Conservation (phyloP, 495 filamentous ascomycete genomes). For the Cercophora newfieldiana region DNA sequence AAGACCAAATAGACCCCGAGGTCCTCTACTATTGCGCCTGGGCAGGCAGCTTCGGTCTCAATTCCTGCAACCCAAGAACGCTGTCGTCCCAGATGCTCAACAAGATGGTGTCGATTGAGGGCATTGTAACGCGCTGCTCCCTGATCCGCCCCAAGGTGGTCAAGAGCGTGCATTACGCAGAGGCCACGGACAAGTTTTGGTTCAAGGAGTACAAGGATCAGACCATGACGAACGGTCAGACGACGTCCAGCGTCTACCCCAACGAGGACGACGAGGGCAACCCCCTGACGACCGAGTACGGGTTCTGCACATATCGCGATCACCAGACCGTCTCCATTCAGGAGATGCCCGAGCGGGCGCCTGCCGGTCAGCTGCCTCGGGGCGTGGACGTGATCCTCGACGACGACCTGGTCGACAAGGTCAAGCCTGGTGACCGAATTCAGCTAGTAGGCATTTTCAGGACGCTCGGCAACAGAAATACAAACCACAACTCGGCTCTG, state of each 20-base stretch:
- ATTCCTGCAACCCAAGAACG: conserved; percentile 91
- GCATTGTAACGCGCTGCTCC: conserved; percentile 95
- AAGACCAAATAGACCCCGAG: conserved; percentile 52
- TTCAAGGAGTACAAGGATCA: conserved; percentile 89
- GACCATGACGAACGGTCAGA: conserved; percentile 89
- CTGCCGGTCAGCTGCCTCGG: conserved; percentile 91
- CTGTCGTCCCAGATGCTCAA: conserved; percentile 86
- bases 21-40: conserved; percentile 89
- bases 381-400: conserved; percentile 98
- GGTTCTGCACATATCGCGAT: conserved; percentile 91
- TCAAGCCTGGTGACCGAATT: conserved; percentile 94
- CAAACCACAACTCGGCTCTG: conserved; percentile 77
- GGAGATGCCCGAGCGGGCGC: conserved; percentile 98
- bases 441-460: conserved; percentile 94
- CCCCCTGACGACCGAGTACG: conserved; percentile 88
- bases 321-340: conserved; percentile 98
- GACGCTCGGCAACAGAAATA: conserved; percentile 91
- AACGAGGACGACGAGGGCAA: conserved; percentile 86
- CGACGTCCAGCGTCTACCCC: conserved; percentile 88
- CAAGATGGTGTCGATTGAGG: conserved; percentile 94
- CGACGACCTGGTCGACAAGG: conserved; percentile 91
- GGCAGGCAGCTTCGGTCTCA: conserved; percentile 91
- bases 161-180: conserved; percentile 95
- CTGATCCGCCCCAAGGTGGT: conserved; percentile 94
- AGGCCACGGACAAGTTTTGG: conserved; percentile 77